Evolutionary conservation across 73 alveolate genomes (phyloP).

Genomic region (Symbiodinium natans): DNA sequence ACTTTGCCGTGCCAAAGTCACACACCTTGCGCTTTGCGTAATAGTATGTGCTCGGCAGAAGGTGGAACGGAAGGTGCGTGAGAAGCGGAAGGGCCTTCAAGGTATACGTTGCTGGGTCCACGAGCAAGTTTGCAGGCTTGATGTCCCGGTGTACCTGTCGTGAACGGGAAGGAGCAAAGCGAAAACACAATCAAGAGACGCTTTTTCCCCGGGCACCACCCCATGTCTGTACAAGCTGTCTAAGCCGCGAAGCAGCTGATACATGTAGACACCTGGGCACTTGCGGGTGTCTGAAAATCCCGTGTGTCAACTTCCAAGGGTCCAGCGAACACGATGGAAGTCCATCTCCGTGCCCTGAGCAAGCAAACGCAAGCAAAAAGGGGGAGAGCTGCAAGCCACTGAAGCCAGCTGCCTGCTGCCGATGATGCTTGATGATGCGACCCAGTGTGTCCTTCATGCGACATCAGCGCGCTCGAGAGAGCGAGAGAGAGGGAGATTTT

Average conservation of each 20-base stretch:
- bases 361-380: background rate
- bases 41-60: too few species aligned
- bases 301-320: background rate
- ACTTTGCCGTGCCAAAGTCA: constrained; percentile 88
- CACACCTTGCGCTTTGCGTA: constrained; percentile 41
- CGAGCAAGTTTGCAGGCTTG: constrained; percentile 78
- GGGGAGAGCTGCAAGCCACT: background rate
- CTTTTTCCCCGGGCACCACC: constrained; percentile 33
- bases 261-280: constrained; percentile 71
- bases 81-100: constrained; percentile 31
- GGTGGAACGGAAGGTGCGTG: too few species aligned
- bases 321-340: constrained; percentile 67
- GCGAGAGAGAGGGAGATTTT: too few species aligned
- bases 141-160: constrained; percentile 81
- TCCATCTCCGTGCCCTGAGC: constrained; percentile 60
- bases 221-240: constrained; percentile 67
- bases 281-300: too few species aligned
- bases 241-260: constrained; percentile 82
- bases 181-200: background rate
- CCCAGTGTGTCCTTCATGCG: constrained; percentile 60
- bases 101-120: constrained; percentile 51
- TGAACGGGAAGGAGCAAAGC: too few species aligned
- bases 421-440: constrained; percentile 90
- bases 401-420: constrained; percentile 50
- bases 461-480: background rate